Conservation (phyloP, 2,329 filamentous ascomycete genomes). For the Pseudogymnoascus sp. region DNA sequence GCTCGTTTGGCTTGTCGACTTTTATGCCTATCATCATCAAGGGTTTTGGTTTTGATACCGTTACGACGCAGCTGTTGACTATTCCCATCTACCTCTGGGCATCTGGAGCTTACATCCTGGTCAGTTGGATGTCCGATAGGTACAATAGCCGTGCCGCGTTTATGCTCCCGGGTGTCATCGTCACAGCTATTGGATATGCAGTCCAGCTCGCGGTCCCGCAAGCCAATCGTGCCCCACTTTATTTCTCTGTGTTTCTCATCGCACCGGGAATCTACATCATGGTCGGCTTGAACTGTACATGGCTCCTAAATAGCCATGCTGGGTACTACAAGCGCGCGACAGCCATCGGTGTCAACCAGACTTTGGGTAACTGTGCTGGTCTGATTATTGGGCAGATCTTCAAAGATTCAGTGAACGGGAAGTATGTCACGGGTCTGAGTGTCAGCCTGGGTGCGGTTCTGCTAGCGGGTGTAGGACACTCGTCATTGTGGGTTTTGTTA, state of each 20-base stretch:
- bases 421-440: conserved; percentile 20
- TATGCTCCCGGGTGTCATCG: conserved; percentile 9
- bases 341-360: conserved; percentile 37
- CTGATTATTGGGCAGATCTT: conserved; percentile 13
- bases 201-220: conserved; percentile 10
- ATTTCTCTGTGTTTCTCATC: neutral
- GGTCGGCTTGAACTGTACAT: conserved; percentile 38
- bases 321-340: conserved; percentile 38
- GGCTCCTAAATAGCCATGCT: conserved; percentile 38
- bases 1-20: conserved; percentile 45
- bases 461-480: conserved; percentile 18
- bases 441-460: conserved; percentile 19
- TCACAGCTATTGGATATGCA: conserved; percentile 12
- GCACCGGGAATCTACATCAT: conserved; percentile 39
- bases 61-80: conserved; percentile 44
- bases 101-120: conserved; percentile 35
- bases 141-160: conserved; percentile 11
- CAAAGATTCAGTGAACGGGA: conserved; percentile 15
- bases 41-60: conserved; percentile 41
- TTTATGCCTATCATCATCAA: conserved; percentile 48
- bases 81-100: conserved; percentile 48
- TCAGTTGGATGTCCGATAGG: conserved; percentile 40
- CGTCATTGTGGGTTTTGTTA: conserved; percentile 17
- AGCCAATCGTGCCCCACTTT: neutral
- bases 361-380: conserved; percentile 38